A percentile compares a stretch with the other conserved stretches of the same genome.
Evolutionary conservation across 176 grass and related monocot genomes (phyloP).

Genomic region (Triticum timopheevii): DNA sequence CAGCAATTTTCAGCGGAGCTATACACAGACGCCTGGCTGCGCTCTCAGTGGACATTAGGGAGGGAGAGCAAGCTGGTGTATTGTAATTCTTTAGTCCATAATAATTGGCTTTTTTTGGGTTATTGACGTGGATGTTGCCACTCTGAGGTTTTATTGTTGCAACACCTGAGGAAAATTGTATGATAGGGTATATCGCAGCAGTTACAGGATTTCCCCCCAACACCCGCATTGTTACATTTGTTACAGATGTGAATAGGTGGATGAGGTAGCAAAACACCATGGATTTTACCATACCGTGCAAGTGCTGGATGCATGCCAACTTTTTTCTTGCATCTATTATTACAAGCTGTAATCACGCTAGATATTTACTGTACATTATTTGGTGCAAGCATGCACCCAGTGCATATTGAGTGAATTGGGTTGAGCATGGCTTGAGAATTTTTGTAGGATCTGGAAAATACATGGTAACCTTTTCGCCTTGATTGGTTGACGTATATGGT

Average conservation of each 20-base stretch:
- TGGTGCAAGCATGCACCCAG: not conserved
- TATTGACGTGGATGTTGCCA: constrained; percentile 35
- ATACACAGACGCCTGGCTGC: constrained; percentile 29
- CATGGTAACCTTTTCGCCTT: not conserved
- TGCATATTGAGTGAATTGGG: not conserved
- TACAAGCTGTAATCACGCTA: not conserved
- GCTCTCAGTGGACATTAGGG: constrained; percentile 18
- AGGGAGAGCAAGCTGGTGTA: constrained; percentile 40
- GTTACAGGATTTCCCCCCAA: constrained; percentile 13
- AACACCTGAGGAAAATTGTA: constrained; percentile 37
- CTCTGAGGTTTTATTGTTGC: constrained; percentile 33
- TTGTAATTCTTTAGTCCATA: constrained; percentile 40
- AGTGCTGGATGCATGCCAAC: constrained; percentile 14
- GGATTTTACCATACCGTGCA: not conserved
- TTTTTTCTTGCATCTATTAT: constrained; percentile 8
- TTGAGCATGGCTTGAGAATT: not conserved
- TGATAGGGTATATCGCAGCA: constrained; percentile 43
- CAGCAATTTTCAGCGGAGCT: not conserved
- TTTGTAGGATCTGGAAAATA: not conserved
- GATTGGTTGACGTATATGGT: not conserved
- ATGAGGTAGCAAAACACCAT: constrained; percentile 9
- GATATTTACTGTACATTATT: not conserved
- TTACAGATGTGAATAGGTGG: constrained; percentile 13
- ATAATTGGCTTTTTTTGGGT: constrained; percentile 32
- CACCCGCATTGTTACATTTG: not conserved